Base-by-base conservation (phyloP, 2,329 filamentous ascomycete genomes). In the Fusarium armeniacum region DNA sequence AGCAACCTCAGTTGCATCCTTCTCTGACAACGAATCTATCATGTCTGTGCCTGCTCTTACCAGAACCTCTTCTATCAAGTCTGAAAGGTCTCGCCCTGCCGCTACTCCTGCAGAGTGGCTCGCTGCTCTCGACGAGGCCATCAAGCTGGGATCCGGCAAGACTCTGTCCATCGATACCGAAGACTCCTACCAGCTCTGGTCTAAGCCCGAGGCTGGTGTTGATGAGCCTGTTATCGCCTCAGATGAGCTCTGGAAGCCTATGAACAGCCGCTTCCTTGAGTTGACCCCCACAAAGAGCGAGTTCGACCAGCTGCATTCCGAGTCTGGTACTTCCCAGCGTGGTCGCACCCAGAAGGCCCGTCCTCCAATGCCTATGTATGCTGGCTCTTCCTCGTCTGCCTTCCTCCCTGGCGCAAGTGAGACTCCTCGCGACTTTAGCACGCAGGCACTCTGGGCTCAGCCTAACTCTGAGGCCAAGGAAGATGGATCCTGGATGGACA, bases 81-180 rank as follows among this genome's bases (percentile, higher is more conserved):
- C 65, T 11, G 71, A 65, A 30, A 66, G 41, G 59, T 52, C 43
- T 24, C 65, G 67, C 51, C 75, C 67, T 26, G 69, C 57, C 62
- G 77, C 69, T 54, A 76, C 59, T 30, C 73, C 66, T 64, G 75
- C 73, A 16, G 53, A 78, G 55, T 84, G 83, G 83, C 73, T 78
- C 11, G 73, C 74, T 20, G 83, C 83, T 6, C 77, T 85, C 40
- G 60, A 68, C 8, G 72, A 74, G 43, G 74, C 74, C 35, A 70
- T 73, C 45, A 58, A 36, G 30, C 49, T 58, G 40, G 62, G 47
- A 55, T 64, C 65, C 38, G 63, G 60, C 49, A 62, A 68, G 68
- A 55, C 56, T 41, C 33, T 56, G 38, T 57, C 54, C 20, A 46
- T 67, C 28, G 60, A 57, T 20, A 33, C 51, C 12, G 67, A 62